phyloP scores from a whole-genome alignment of 2,329 filamentous ascomycete genomes.

The Thermomyces lanuginosus region DNA sequence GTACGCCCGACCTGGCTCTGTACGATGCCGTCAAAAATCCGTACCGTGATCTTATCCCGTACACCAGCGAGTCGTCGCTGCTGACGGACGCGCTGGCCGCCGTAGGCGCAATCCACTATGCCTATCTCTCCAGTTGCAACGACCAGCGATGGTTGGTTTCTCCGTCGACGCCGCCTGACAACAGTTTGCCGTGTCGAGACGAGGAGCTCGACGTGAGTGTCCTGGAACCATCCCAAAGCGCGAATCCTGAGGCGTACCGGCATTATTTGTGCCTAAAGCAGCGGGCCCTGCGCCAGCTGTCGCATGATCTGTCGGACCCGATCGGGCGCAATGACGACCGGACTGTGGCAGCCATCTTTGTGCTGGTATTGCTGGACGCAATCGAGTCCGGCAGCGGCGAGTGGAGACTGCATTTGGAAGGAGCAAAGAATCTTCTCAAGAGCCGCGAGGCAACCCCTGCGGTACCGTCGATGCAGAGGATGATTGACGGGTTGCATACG shows the following conservation, averaged over 20 bases:
- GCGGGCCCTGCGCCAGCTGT: slow-evolving; percentile 29
- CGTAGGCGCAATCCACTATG: slow-evolving; percentile 34
- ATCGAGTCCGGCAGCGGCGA: slow-evolving; percentile 35
- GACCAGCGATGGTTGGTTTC: slow-evolving; percentile 5
- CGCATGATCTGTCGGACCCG: slow-evolving; percentile 16
- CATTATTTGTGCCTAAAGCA: slow-evolving; percentile 34
- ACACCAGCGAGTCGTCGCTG: slow-evolving; percentile 29
- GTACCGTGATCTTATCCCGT: slow-evolving; percentile 32
- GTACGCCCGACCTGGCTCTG: slow-evolving; percentile 31
- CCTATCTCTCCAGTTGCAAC: slow-evolving; percentile 19
- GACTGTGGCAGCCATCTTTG: slow-evolving; percentile 30
- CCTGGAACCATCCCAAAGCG: slow-evolving; percentile 13
- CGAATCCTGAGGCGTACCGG: slow-evolving; percentile 21
- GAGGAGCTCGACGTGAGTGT: slow-evolving; percentile 5
- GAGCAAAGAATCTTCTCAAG: slow-evolving; percentile 32
- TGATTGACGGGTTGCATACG: slow-evolving; percentile 19
- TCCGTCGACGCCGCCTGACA: not conserved
- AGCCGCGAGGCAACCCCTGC: slow-evolving; percentile 15
- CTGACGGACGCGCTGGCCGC: slow-evolving; percentile 33
- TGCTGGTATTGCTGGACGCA: slow-evolving; percentile 35
- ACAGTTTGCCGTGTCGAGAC: too few species aligned
- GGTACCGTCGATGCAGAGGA: slow-evolving; percentile 7
- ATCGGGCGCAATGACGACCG: slow-evolving; percentile 24
- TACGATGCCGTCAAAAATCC: slow-evolving; percentile 33
- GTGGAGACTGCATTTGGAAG: slow-evolving; percentile 37